phyloP scores from a whole-genome alignment of 306 rosid species.

The Potentilla sterilis region DNA sequence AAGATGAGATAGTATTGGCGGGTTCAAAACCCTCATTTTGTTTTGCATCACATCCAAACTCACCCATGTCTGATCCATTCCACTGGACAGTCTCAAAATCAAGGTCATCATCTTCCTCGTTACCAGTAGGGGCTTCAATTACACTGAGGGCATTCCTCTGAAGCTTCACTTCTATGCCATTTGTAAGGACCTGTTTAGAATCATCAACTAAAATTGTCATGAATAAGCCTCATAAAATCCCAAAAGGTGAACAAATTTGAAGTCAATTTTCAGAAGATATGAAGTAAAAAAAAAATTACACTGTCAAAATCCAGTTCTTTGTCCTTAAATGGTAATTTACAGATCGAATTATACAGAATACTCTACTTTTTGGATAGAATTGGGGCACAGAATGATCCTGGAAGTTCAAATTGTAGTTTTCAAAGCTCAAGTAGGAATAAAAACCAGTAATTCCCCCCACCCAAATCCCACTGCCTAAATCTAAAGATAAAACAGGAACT shows the following conservation, averaged over 20 bases:
- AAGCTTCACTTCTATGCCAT: constrained; percentile 95
- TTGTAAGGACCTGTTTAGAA: constrained; percentile 82
- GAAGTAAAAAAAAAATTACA: neutral
- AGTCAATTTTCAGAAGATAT: neutral
- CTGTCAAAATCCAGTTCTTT: neutral
- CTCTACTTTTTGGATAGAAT: neutral
- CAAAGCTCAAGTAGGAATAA: neutral
- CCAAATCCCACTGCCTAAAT: neutral
- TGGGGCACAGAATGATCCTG: neutral
- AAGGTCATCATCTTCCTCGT: constrained; percentile 93
- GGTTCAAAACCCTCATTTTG: neutral
- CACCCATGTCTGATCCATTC: constrained; percentile 93
- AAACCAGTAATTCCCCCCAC: constrained; percentile 3
- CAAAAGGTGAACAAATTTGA: constrained; percentile 4
- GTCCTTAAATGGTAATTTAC: neutral
- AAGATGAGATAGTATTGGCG: neutral
- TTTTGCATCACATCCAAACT: constrained; percentile 28
- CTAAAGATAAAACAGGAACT: neutral
- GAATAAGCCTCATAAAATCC: neutral
- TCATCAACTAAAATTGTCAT: constrained; percentile 13
- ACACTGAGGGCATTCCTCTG: constrained; percentile 99
- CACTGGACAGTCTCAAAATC: constrained; percentile 75
- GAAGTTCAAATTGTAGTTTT: neutral
- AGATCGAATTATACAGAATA: neutral
- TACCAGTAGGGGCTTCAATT: constrained; percentile 93